Percentiles rank a stretch among this genome's conserved stretches.
These are phyloP conservation scores for Cyberlindnera euphorbiae DNA, from an alignment of 805 yeast genomes.

Conservation along the genomic window DNA sequence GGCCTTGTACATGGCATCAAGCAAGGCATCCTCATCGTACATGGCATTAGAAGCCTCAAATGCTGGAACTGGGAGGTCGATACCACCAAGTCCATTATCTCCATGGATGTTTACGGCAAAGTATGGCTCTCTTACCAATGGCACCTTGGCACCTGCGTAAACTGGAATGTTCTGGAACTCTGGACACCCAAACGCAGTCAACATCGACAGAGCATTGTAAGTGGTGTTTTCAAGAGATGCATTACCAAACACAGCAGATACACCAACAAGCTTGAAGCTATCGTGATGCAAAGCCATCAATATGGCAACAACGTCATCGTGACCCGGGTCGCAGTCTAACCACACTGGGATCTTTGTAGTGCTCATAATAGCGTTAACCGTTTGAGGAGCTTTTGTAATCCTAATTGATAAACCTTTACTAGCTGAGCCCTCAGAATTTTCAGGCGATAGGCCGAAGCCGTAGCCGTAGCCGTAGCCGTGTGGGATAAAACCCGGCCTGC, in stretches of 20 bases:
- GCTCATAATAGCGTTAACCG: no score
- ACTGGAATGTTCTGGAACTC: no score
- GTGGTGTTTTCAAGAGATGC: conserved; percentile 51
- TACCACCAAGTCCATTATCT: conserved; percentile 72
- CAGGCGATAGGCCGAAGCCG: no score
- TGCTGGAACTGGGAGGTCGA: conserved; percentile 47
- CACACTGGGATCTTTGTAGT: conserved; percentile 58
- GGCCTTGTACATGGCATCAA: conserved; percentile 31
- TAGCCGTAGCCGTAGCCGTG: no score
- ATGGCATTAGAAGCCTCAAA: conserved; percentile 28
- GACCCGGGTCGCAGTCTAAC: conserved; percentile 93
- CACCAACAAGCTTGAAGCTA: conserved; percentile 30
- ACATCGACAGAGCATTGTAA: conserved; percentile 57
- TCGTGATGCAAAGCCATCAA: conserved; percentile 59
- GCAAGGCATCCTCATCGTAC: conserved; percentile 38
- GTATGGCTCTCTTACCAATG: conserved; percentile 45
- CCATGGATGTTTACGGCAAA: conserved; percentile 71
- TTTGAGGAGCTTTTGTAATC: no score
- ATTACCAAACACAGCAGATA: conserved; percentile 36
- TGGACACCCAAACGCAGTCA: conserved; percentile 50
- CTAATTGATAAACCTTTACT: no score
- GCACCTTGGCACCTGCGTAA: conserved; percentile 58
- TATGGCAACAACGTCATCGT: conserved; percentile 80
- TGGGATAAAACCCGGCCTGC: no score
- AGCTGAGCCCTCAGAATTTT: no score